These are phyloP conservation scores for Torulaspora franciscae DNA, from an alignment of 805 yeast species.

Conservation along the genomic window DNA sequence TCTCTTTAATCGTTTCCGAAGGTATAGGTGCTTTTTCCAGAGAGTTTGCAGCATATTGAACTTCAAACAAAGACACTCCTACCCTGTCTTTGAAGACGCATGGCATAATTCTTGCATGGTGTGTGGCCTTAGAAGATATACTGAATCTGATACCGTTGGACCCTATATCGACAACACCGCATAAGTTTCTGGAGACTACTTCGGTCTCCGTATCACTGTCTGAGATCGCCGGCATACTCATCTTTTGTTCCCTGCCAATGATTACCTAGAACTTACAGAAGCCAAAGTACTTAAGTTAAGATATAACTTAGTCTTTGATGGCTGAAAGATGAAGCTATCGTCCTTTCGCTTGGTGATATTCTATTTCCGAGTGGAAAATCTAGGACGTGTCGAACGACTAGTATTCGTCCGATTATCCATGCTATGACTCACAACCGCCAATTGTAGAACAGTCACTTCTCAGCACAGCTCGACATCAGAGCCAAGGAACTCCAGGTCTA, in stretches of 20 bases:
- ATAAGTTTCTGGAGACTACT: conserved; percentile 51
- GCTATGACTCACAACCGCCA: too few species aligned
- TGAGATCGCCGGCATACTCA: conserved; percentile 26
- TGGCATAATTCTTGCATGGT: conserved; percentile 72
- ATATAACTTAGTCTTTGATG: too few species aligned
- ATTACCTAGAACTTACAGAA: not conserved
- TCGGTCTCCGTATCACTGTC: conserved; percentile 44
- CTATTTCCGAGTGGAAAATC: too few species aligned
- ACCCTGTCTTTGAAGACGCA: conserved; percentile 71
- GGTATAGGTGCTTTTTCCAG: conserved; percentile 50
- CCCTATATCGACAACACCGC: conserved; percentile 72
- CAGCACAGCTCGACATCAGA: conserved; percentile 20
- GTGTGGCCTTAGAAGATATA: conserved; percentile 62
- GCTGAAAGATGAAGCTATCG: too few species aligned
- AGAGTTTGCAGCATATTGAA: conserved; percentile 43
- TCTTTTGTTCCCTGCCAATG: not conserved
- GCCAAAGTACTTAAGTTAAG: not conserved
- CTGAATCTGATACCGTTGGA: conserved; percentile 71
- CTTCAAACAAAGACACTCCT: conserved; percentile 64
- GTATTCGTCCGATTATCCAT: too few species aligned
- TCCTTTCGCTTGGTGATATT: too few species aligned
- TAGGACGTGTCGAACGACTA: too few species aligned
- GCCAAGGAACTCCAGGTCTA: conserved; percentile 19
- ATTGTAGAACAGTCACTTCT: not conserved
- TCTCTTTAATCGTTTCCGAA: conserved; percentile 51